Base-by-base conservation (phyloP, 2,329 filamentous ascomycete genomes). In the Lasiodiplodia citricola region DNA sequence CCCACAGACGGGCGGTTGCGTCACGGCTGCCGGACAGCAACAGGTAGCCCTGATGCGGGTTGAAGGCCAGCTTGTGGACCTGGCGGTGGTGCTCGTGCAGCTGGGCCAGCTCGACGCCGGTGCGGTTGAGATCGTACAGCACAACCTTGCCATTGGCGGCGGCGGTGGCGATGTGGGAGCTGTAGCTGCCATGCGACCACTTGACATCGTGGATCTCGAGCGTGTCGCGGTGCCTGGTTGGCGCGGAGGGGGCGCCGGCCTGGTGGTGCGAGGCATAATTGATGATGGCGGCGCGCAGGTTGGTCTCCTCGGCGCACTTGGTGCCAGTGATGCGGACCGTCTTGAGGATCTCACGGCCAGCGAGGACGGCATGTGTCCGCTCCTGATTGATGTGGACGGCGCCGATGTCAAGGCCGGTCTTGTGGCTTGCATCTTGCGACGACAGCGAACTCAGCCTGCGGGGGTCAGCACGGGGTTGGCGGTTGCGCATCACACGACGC, bases 1-100 rank as follows among this genome's bases (percentile, higher is more conserved):
- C 88, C 88, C 88, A 91, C 71, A 90, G 83, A 54, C 87, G 84
- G 38, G 90, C 87, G 2, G 86, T 88, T 55, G 85, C 85, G 80
- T 91, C 88, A 75, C 90, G 88, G 75, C 88, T 90, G 31, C 87
- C 88, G 44, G 88, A 91, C 23, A 91, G 81, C 58, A 91, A 80
- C 75, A 87, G 82, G 72, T 85, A 83, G 55, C 87, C 87, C 71
- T 84, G 81, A 74, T 88, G 85, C 13, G 88, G 88, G 73, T 89
- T 90, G 78, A 90, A 90, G 16, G 88, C 88, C 54, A 91, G 80
- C 72, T 85, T 87, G 78, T 91, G 88, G 66, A 91, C 88, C 78
- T 90, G 88, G 63, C 88, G 87, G 71, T 82, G 85, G 73, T 91
- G 88, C 75, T 90, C 88, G 73, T 90, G 87, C 72, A 91, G 83